Base-by-base conservation (phyloP, 2,329 filamentous ascomycete species). In the Scopulariopsis brevicaulis region DNA sequence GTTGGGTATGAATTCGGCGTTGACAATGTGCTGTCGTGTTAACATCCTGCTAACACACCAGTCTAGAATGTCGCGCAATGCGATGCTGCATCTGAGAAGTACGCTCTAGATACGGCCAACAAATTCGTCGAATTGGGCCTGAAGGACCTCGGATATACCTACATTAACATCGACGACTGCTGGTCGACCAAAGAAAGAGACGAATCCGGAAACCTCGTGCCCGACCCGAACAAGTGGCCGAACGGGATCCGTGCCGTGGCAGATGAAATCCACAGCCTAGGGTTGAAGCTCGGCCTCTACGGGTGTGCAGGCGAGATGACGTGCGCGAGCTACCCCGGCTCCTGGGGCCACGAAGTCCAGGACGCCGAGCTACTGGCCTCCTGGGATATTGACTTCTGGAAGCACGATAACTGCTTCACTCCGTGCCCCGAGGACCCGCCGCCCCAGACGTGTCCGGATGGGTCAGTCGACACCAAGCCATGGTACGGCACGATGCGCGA, bases 251-350 rank as follows among this genome's bases (percentile, higher is more conserved):
- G 71, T 11, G 73, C 75, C 1, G 67, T 78, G 1, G 80, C 79
- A 1, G 68, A 77, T 40, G 63, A 77, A 56, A 73, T 85, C 22
- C 82, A 85, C 60, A 67, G 63, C 3, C 64, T 82, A 60, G 81
- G 81, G 1, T 64, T 86, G 50, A 85, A 85, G 65, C 70, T 84
- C 11, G 83, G 83, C 1, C 82, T 86, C 58, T 86, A 86, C 64
- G 77, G 77, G 61, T 78, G 76, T 63, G 79, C 78, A 0, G 80
- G 78, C n/a, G 73, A 61, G 51, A 65, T 54, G 40, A 61, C 61
- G 2, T 62, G 61, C 46, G 61, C 61, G 8, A 54, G 59, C 12
- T 62, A 57, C 56, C 61, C 61, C 56, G 58, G 60, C 20, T 60
- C 60, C 10, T 55, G 50, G 55, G 61, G 58, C 8, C 53, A 61